Evolutionary conservation across 345 rosid species (phyloP).

Genomic region (Eucalyptus pumila): DNA sequence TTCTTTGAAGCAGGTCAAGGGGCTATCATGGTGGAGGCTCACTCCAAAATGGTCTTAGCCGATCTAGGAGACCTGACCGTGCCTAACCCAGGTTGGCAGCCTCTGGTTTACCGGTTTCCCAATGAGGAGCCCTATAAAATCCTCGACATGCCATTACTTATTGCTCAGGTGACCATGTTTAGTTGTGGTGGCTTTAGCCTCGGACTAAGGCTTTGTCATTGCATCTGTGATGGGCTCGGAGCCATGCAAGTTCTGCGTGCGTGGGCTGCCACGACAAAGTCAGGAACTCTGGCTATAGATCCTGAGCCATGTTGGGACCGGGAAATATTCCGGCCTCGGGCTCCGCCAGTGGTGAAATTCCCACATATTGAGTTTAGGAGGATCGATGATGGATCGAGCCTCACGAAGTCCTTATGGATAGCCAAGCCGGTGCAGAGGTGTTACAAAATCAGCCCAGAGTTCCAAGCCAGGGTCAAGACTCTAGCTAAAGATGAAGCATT

Average conservation of each 20-base stretch:
- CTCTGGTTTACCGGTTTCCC: conserved; percentile 47
- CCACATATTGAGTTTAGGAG: conserved; percentile 64
- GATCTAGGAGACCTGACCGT: conserved; percentile 74
- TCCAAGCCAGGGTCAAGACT: conserved; percentile 47
- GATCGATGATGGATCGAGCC: conserved; percentile 55
- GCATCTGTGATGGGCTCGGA: conserved; percentile 84
- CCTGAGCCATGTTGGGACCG: conserved; percentile 79
- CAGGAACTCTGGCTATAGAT: conserved; percentile 32
- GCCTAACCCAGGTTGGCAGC: conserved; percentile 87
- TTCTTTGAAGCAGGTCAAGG: conserved; percentile 68
- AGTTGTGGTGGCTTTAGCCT: conserved; percentile 80
- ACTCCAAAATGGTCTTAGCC: conserved; percentile 29
- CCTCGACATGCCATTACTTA: conserved; percentile 69
- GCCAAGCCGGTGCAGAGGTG: conserved; percentile 65
- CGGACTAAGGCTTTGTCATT: conserved; percentile 81
- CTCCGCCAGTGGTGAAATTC: conserved; percentile 49
- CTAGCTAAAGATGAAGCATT: conserved; percentile 35
- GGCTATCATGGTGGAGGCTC: conserved; percentile 64
- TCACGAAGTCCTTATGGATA: conserved; percentile 55
- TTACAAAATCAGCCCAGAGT: conserved; percentile 53
- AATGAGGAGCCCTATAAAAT: conserved; percentile 73
- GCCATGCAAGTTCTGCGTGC: conserved; percentile 86
- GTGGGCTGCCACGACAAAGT: conserved; percentile 63
- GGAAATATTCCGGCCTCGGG: conserved; percentile 48
- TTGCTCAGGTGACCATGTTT: conserved; percentile 74